Evolutionary conservation across 2,329 filamentous ascomycete species (phyloP).

Genomic region (Epicoccum sorghinum): DNA sequence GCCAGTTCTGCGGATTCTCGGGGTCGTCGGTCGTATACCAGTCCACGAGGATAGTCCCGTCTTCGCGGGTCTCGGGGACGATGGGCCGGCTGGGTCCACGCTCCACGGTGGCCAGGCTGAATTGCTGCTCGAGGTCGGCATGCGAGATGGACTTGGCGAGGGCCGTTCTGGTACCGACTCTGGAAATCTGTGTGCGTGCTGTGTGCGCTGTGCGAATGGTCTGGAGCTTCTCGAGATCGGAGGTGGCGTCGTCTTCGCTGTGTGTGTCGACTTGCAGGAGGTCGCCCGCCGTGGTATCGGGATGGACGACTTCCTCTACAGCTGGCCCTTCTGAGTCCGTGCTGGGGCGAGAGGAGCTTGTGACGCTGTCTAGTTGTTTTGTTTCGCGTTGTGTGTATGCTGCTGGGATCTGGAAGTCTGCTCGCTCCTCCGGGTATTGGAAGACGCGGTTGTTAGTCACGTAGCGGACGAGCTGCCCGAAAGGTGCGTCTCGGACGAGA

Average conservation of each 20-base stretch:
- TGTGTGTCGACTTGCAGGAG: constrained; percentile 29
- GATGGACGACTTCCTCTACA: constrained; percentile 31
- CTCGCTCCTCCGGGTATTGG: constrained; percentile 65
- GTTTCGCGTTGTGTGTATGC: constrained; percentile 43
- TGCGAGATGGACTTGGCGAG: constrained; percentile 44
- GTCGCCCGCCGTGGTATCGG: constrained; percentile 29
- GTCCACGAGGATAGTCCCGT: constrained; percentile 50
- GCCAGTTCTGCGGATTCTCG: constrained; percentile 51
- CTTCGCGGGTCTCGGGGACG: constrained; percentile 40
- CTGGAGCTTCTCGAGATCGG: constrained; percentile 44
- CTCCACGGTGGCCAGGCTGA: constrained; percentile 43
- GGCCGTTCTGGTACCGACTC: constrained; percentile 47
- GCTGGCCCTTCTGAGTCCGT: constrained; percentile 27
- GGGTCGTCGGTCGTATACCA: constrained; percentile 52
- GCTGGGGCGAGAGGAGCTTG: constrained; percentile 4
- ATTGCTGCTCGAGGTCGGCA: constrained; percentile 51
- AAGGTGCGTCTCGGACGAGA: constrained; percentile 61
- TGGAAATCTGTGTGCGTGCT: constrained; percentile 37
- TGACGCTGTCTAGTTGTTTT: constrained; percentile 20
- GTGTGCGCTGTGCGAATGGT: constrained; percentile 36
- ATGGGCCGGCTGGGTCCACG: constrained; percentile 46
- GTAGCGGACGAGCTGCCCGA: constrained; percentile 65
- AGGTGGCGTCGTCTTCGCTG: constrained; percentile 22
- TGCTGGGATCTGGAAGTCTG: constrained; percentile 60
- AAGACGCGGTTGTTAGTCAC: constrained; percentile 60